Evolutionary conservation across 2,329 filamentous ascomycete species (phyloP).

Genomic region (Knufia fluminis): DNA sequence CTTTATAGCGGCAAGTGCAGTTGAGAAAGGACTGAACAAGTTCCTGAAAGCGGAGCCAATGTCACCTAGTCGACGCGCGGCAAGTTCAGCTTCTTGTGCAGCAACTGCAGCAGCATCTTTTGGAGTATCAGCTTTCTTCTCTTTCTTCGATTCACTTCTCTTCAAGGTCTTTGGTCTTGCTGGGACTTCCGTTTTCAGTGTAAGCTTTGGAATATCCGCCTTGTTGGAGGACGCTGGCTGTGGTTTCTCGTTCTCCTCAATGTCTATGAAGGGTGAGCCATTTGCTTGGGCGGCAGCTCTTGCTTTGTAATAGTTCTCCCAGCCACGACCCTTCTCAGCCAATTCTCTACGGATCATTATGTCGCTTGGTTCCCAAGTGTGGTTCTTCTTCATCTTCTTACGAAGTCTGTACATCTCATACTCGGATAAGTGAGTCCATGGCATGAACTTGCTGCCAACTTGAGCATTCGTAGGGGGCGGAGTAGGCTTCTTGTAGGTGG

Average conservation of each 20-base stretch:
- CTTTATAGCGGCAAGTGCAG: constrained; percentile 22
- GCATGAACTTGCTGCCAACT: constrained; percentile 51
- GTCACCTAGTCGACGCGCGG: constrained; percentile 30
- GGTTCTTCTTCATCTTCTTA: constrained; percentile 64
- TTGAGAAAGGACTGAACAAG: constrained; percentile 26
- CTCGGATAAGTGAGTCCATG: constrained; percentile 57
- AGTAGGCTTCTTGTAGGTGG: constrained; percentile 21
- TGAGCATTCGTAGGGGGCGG: constrained; percentile 52
- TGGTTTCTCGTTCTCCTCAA: constrained; percentile 32
- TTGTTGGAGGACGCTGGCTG: not conserved
- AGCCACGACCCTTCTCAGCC: constrained; percentile 48
- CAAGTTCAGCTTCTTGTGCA: constrained; percentile 30
- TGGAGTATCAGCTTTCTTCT: constrained; percentile 46
- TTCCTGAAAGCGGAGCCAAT: constrained; percentile 31
- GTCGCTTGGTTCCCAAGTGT: constrained; percentile 58
- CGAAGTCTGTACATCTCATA: constrained; percentile 59
- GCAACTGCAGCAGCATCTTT: constrained; percentile 34
- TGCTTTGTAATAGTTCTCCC: constrained; percentile 41
- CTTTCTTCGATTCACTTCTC: constrained; percentile 52
- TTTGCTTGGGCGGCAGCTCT: constrained; percentile 42
- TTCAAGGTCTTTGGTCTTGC: constrained; percentile 28
- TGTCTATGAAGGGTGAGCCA: constrained; percentile 50
- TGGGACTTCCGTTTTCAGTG: constrained; percentile 10
- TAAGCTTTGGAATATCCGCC: constrained; percentile 1
- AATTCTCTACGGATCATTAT: constrained; percentile 59